These are phyloP conservation scores for Apiotrichum sp. DNA, from an alignment of 1,284 basidiomycete genomes.

Conservation along the genomic window DNA sequence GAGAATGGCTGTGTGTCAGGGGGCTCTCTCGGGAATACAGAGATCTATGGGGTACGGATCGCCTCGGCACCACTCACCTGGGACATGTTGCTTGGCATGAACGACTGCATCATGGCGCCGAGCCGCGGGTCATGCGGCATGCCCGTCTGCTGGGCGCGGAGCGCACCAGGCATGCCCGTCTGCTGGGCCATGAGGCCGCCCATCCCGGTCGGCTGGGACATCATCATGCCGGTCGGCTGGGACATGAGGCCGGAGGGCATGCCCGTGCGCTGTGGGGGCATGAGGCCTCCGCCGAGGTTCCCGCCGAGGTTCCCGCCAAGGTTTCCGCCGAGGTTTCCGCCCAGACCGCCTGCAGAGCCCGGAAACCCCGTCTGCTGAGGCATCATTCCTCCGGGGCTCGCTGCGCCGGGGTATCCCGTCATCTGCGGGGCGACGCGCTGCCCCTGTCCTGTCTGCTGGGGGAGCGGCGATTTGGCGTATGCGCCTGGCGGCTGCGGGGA, in stretches of 20 bases:
- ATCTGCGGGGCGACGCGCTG: no score
- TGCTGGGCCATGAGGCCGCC: conserved; percentile 60
- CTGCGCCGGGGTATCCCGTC: no score
- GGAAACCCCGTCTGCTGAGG: conserved; percentile 29
- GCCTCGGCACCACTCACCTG: conserved; percentile 29
- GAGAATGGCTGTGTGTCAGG: conserved; percentile 31
- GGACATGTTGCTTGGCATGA: conserved; percentile 59
- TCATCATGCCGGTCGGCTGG: conserved; percentile 68
- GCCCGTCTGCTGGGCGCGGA: conserved; percentile 37
- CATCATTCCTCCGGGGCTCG: conserved; percentile 9
- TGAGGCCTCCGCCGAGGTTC: conserved; percentile 19
- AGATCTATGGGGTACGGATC: neutral
- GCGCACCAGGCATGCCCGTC: conserved; percentile 54
- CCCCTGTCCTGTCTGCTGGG: no score
- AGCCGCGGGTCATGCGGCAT: conserved; percentile 63
- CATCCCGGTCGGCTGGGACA: conserved; percentile 67
- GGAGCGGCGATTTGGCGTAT: no score
- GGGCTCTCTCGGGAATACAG: no score
- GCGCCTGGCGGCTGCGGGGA: no score
- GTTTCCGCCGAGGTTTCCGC: conserved; percentile 31
- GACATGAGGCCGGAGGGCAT: conserved; percentile 55
- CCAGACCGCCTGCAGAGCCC: conserved; percentile 19
- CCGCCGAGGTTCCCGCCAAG: conserved; percentile 21
- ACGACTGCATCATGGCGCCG: conserved; percentile 75
- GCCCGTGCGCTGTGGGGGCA: conserved; percentile 48